Evolutionary conservation across 345 rosid species (phyloP), one percentile per base, ranked within the genome.

Genomic region (Pistacia integerrima): DNA sequence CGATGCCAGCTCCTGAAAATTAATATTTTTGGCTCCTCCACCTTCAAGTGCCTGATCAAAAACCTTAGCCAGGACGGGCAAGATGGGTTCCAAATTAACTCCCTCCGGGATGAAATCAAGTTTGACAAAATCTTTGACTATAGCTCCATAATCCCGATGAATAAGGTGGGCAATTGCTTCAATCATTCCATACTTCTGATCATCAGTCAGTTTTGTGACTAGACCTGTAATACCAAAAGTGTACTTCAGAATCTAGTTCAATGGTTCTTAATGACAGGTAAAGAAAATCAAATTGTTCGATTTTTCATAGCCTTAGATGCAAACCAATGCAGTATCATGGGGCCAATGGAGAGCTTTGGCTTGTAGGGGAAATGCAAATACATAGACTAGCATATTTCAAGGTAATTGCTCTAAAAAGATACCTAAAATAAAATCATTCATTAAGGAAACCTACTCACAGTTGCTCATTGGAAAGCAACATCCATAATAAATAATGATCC

Each of bases 1-100:
- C 38, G 97, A 79, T 77, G 99, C 98, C 80, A 95, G 87, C 87
- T 95, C 98, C 85, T 95, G 98, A 78, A 95, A 93, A 84, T 95
- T 93, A 33, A 95, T 72, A 81, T 87, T 90, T 85, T 93, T 95
- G 9, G 98, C 98, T 67, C 99, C 99, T 4, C 98, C 99, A 79
- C 97, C 99, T 90, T 95, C 99, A 61, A 92, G 97, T 70, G 99
- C 99, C 86, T 95, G 99, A 87, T 95, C 98, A 81, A 95, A 95
- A 77, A 95, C 99, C 86, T 88, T 95, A 59, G 93, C 99, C 72
- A 95, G 86, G 77, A 95, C 97, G 13, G 99, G 99, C 84, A 93
- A 72, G 78, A 95, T 95, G 20, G 98, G 99, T 67, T 85, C 93
- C 87, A 93, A 88, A 91, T 95, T 95, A 79, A 93, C 98, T 67